These are phyloP conservation scores for Crepidotus variabilis DNA, from an alignment of 768 basidiomycete species.

Conservation along the genomic window DNA sequence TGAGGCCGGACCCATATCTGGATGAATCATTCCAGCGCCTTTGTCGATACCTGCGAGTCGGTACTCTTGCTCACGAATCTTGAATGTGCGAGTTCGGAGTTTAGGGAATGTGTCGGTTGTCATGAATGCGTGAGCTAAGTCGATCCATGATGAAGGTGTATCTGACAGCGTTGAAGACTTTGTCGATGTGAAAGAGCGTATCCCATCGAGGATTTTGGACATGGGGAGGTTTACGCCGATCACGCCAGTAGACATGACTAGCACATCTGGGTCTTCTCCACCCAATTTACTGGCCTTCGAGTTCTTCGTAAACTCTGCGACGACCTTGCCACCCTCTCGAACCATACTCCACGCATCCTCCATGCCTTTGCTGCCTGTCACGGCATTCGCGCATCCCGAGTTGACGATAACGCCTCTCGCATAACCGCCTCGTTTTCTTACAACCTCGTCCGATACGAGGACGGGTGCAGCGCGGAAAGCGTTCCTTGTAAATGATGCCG, in stretches of 20 bases:
- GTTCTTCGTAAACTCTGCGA: slow-evolving; percentile 28
- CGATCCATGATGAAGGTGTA: slow-evolving; percentile 74
- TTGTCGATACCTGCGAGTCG: slow-evolving; percentile 96
- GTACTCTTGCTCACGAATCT: slow-evolving; percentile 64
- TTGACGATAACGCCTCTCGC: slow-evolving; percentile 89
- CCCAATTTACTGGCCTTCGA: slow-evolving; percentile 29
- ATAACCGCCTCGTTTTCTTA: slow-evolving; percentile 58
- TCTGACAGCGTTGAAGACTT: slow-evolving; percentile 41
- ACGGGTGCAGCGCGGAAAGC: slow-evolving; percentile 98
- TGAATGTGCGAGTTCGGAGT: slow-evolving; percentile 76
- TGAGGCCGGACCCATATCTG: slow-evolving; percentile 77
- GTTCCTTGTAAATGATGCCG: slow-evolving; percentile 93
- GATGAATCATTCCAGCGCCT: slow-evolving; percentile 99
- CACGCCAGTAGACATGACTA: slow-evolving; percentile 98
- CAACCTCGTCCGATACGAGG: slow-evolving; percentile 75
- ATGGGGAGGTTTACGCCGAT: slow-evolving; percentile 95
- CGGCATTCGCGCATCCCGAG: slow-evolving; percentile 96
- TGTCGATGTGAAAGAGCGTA: slow-evolving; percentile 43
- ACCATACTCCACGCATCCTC: slow-evolving; percentile 93
- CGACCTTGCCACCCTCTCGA: slow-evolving; percentile 64
- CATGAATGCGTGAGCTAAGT: slow-evolving; percentile 91
- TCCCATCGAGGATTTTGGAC: slow-evolving; percentile 68
- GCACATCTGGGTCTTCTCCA: slow-evolving; percentile 54
- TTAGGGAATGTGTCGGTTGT: slow-evolving; percentile 99
- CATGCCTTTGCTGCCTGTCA: slow-evolving; percentile 87